Percentiles rank a stretch among this genome's conserved stretches.
phyloP scores from a whole-genome alignment of 768 basidiomycete genomes.

The Termitomyces sp. region DNA sequence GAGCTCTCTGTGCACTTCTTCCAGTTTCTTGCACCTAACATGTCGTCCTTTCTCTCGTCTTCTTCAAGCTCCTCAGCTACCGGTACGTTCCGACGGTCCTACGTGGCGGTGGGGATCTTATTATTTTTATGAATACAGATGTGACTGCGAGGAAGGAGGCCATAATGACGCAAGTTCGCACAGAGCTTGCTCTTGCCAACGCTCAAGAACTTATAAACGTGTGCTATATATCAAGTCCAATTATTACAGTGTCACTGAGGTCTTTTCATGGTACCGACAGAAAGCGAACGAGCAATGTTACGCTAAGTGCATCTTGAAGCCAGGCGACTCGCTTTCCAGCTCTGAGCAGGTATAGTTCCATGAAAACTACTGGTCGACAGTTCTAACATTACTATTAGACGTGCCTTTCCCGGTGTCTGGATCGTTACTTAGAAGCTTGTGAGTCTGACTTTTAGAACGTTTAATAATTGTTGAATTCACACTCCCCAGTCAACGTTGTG shows the following conservation, averaged over 20 bases:
- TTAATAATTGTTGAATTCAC: background rate
- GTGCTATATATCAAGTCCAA: constrained; percentile 15
- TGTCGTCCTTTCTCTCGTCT: constrained; percentile 9
- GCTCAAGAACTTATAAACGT: constrained; percentile 84
- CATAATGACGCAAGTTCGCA: constrained; percentile 60
- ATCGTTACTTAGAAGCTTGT: constrained; percentile 87
- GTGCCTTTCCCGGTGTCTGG: constrained; percentile 72
- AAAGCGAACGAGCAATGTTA: constrained; percentile 81
- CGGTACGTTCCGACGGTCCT: background rate
- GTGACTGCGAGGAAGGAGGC: constrained; percentile 46
- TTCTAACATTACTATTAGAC: constrained; percentile 42
- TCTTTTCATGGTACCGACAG: constrained; percentile 30
- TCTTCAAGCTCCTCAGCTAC: background rate
- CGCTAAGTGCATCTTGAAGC: constrained; percentile 74
- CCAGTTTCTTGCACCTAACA: background rate
- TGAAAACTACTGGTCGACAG: background rate
- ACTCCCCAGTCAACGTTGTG: constrained; percentile 67
- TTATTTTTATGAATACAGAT: constrained; percentile 25
- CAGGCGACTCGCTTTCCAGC: constrained; percentile 60
- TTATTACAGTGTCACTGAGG: background rate
- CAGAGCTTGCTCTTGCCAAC: constrained; percentile 69
- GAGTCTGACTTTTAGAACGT: constrained; percentile 27
- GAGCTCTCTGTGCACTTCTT: background rate
- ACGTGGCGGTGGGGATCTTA: background rate
- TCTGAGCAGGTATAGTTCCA: constrained; percentile 60